Conservation (phyloP, 2,329 filamentous ascomycete species). For the Fusarium tuaranense region DNA sequence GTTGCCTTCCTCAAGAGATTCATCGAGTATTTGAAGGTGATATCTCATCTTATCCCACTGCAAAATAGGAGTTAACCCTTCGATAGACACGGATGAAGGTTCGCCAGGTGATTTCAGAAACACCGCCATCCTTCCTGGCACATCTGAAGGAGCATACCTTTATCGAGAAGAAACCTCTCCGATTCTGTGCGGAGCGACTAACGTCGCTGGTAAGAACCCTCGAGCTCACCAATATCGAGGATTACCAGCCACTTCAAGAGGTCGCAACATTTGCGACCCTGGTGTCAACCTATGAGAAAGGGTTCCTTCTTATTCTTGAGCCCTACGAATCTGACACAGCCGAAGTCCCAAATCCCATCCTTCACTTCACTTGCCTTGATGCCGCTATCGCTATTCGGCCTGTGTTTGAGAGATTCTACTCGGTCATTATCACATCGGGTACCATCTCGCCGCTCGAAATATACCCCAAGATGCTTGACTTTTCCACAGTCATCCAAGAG, state of each 20-base stretch:
- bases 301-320: slow-evolving; percentile 95
- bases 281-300: slow-evolving; percentile 95
- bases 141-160: slow-evolving; percentile 97
- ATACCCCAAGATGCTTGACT: slow-evolving; percentile 99
- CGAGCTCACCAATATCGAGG: slow-evolving; percentile 97
- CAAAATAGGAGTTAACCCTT: slow-evolving; percentile 11
- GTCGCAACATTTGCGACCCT: slow-evolving; percentile 97
- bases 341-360: slow-evolving; percentile 94
- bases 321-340: slow-evolving; percentile 96
- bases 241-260: slow-evolving; percentile 96
- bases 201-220: slow-evolving; percentile 95
- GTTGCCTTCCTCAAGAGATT: slow-evolving; percentile 95
- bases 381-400: slow-evolving; percentile 98
- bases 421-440: slow-evolving; percentile 97
- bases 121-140: slow-evolving; percentile 90
- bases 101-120: slow-evolving; percentile 96
- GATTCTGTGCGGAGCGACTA: slow-evolving; percentile 94
- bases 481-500: slow-evolving; percentile 91
- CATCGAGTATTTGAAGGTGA: slow-evolving; percentile 91
- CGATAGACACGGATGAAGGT: slow-evolving; percentile 94
- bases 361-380: slow-evolving; percentile 97
- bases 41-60: background rate
- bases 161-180: slow-evolving; percentile 94
- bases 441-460: slow-evolving; percentile 98
- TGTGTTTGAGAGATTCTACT: slow-evolving; percentile 96